A percentile compares a stretch with the other conserved stretches of the same genome.
These are phyloP conservation scores for Stemphylium lycopersici DNA, from an alignment of 2,329 filamentous ascomycete species.

Conservation along the genomic window DNA sequence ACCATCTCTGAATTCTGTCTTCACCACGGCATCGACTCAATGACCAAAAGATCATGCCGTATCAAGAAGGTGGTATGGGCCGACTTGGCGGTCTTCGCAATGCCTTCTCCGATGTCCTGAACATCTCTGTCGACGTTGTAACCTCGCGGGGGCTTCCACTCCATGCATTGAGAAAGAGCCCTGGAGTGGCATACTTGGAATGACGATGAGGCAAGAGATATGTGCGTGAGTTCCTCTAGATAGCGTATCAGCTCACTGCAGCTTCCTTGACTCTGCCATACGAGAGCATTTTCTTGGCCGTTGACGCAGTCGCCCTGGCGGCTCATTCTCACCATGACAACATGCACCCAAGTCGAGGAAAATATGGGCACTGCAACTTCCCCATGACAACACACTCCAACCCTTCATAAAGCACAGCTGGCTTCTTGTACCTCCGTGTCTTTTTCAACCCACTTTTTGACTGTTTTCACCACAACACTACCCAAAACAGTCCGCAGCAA, in stretches of 20 bases:
- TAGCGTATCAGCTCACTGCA: too few species aligned
- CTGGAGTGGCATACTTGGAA: too few species aligned
- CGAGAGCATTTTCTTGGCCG: neutral
- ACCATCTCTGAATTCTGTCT: neutral
- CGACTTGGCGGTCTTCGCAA: too few species aligned
- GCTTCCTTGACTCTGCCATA: neutral
- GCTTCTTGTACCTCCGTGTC: slow-evolving; percentile 3
- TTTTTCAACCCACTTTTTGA: slow-evolving; percentile 11
- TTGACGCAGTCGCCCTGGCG: neutral
- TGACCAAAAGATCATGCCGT: too few species aligned
- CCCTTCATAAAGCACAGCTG: slow-evolving; percentile 8
- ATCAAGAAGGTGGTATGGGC: too few species aligned
- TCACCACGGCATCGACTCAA: neutral
- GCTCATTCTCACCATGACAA: too few species aligned
- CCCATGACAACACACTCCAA: neutral
- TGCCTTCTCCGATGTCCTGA: too few species aligned
- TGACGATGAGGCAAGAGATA: too few species aligned
- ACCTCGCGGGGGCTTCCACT: too few species aligned
- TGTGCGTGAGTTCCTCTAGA: too few species aligned
- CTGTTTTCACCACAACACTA: slow-evolving; percentile 11
- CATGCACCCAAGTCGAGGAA: neutral
- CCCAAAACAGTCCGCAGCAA: slow-evolving; percentile 12
- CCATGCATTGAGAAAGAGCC: too few species aligned
- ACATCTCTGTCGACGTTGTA: too few species aligned
- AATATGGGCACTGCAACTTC: neutral